Evolutionary conservation across 2,329 filamentous ascomycete species (phyloP).

Genomic region (Aspergillus pseudoviridinutans): DNA sequence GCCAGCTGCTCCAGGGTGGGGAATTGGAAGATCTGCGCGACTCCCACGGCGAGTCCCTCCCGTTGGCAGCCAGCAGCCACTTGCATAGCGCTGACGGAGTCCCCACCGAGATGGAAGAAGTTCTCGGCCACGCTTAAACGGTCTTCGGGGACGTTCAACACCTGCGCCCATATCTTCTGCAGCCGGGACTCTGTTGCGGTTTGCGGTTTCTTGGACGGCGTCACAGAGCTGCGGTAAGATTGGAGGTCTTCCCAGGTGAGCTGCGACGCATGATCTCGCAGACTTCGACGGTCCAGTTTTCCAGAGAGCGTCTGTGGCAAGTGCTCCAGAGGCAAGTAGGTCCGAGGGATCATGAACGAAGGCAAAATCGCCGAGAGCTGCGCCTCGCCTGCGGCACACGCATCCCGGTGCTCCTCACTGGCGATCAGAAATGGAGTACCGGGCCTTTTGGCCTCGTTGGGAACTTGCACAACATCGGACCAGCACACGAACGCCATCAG

Average conservation of each 20-base stretch:
- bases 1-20: slow-evolving; percentile 8
- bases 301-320: slow-evolving; percentile 38
- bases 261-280: slow-evolving; percentile 19
- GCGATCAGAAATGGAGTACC: not conserved
- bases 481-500: not conserved
- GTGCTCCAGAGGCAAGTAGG: slow-evolving; percentile 29
- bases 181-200: slow-evolving; percentile 5
- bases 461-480: not conserved
- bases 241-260: slow-evolving; percentile 4
- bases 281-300: slow-evolving; percentile 28
- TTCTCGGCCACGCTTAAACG: slow-evolving; percentile 12
- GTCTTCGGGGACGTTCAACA: slow-evolving; percentile 2
- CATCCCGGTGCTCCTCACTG: not conserved
- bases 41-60: slow-evolving; percentile 5
- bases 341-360: slow-evolving; percentile 34
- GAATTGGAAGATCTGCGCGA: slow-evolving; percentile 8
- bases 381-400: not conserved
- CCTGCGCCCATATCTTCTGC: slow-evolving; percentile 11
- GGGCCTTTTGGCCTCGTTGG: not conserved
- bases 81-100: slow-evolving; percentile 22
- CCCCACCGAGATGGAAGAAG: slow-evolving; percentile 23
- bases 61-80: slow-evolving; percentile 4
- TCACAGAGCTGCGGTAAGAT: not conserved
- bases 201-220: not conserved
- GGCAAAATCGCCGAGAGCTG: slow-evolving; percentile 13